These are phyloP conservation scores for Boletus bicolor DNA, from an alignment of 768 basidiomycete genomes.

Conservation along the genomic window DNA sequence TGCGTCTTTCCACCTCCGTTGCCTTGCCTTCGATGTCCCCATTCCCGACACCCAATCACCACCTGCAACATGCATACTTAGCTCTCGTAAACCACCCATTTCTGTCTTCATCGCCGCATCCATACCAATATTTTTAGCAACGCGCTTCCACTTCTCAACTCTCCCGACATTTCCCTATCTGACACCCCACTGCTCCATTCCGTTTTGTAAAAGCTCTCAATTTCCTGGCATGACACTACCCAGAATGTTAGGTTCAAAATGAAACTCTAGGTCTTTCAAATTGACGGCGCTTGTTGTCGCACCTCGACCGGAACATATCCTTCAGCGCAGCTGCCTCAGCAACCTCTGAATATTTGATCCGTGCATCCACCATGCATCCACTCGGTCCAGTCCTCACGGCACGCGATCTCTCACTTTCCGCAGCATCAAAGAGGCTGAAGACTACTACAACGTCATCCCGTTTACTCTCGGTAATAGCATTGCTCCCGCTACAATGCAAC, in stretches of 20 bases:
- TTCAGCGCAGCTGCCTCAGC: not conserved
- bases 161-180: not conserved
- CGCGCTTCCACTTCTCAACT: constrained; percentile 14
- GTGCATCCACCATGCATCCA: too few species aligned
- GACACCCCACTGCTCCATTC: not conserved
- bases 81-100: constrained; percentile 16
- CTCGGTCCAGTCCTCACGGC: not conserved
- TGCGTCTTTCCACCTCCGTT: constrained; percentile 3
- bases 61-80: constrained; percentile 23
- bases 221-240: not conserved
- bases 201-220: not conserved
- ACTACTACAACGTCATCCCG: too few species aligned
- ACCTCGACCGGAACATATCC: constrained; percentile 7
- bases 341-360: too few species aligned
- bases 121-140: constrained; percentile 2
- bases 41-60: constrained; percentile 22
- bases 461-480: too few species aligned
- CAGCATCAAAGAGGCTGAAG: too few species aligned
- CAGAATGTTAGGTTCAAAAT: not conserved
- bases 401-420: not conserved
- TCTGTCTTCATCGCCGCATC: constrained; percentile 7
- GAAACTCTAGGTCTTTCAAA: constrained; percentile 24
- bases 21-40: constrained; percentile 8
- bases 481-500: too few species aligned
- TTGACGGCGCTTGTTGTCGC: constrained; percentile 6